Evolutionary conservation across 75 land plant genomes (phyloP), one percentile per base, ranked within the genome.

Genomic region (Cryptomeria japonica): DNA sequence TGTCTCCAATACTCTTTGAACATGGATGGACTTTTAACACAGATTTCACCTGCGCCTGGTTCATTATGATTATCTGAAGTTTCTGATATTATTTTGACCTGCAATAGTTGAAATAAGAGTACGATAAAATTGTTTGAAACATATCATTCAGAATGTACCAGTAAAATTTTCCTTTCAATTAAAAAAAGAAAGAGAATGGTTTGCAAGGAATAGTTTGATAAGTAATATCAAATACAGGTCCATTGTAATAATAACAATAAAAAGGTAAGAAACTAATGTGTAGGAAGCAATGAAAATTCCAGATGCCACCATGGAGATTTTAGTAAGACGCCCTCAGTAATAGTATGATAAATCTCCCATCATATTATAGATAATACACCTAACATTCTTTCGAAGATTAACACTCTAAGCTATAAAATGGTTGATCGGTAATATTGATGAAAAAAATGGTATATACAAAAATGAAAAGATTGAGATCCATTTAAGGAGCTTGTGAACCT

Each of bases 1-100:
- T 89, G 91, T 87, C 93, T 95, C 99, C 99, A 98, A 87, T 97
- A 98, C 83, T 96, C 99, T 88, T 92, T 94, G 86, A 98, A 98
- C 86, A 97, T 88, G 38, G 99, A 96, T 46, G 99, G 99, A 85
- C 97, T 98, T 90, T 90, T 95, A 55, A 98, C 89, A 86, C 95
- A 97, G n/a, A 98, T 90, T 84, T 98, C 99, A 34, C 99, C 99
- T 38, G 87, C 93, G 34, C 93, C 93, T 13, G 84, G 55, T 38
- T 47, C 42, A 64, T 89, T 90, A 88, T 31, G 86, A 38, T 82
- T 46, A 82, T 77, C 87, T 36, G 68, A 91, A 89, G 93, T 93
- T 85, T 95, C 97, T 56, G 88, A 83, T 55, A 93, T 56, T 84
- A 98, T 93, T 90, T 88, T 96, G 70, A 90, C 96, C 99, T 98